Evolutionary conservation across 257 asterid genomes (phyloP).

Genomic region (Lavandula angustifolia): DNA sequence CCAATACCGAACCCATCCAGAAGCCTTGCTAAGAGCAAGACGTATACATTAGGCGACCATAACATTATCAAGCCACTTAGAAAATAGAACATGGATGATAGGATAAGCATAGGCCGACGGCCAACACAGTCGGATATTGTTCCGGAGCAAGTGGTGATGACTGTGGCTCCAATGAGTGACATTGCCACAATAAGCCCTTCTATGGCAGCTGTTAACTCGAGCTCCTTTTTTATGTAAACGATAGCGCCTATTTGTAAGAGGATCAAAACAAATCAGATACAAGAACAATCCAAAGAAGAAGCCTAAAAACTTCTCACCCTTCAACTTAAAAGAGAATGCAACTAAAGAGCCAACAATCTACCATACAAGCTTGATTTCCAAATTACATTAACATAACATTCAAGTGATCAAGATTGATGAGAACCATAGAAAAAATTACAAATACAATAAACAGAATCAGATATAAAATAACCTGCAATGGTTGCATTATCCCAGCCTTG

Average conservation of each 20-base stretch:
- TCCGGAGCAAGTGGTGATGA: slow-evolving; percentile 79
- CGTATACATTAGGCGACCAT: slow-evolving; percentile 81
- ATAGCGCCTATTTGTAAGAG: slow-evolving; percentile 52
- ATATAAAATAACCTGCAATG: slow-evolving; percentile 58
- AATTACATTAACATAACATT: neutral
- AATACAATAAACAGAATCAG: slow-evolving; percentile 11
- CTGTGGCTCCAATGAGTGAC: slow-evolving; percentile 81
- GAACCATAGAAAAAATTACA: neutral
- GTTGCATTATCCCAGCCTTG: slow-evolving; percentile 96
- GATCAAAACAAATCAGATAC: slow-evolving; percentile 7
- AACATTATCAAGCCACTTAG: slow-evolving; percentile 75
- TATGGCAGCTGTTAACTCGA: slow-evolving; percentile 44
- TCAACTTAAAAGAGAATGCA: neutral
- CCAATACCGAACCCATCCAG: slow-evolving; percentile 80
- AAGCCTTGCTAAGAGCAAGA: slow-evolving; percentile 68
- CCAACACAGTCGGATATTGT: slow-evolving; percentile 65
- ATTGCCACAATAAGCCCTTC: slow-evolving; percentile 84
- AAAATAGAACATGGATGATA: slow-evolving; percentile 69
- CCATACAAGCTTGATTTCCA: slow-evolving; percentile 11
- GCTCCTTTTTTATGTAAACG: slow-evolving; percentile 72
- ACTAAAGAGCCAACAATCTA: neutral
- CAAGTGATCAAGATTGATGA: neutral
- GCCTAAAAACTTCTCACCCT: neutral
- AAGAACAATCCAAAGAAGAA: neutral
- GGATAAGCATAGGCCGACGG: slow-evolving; percentile 79